Evolutionary conservation across 371 early-diverging fungal genomes (phyloP).

Genomic region (Saksenaea oblongispora): DNA sequence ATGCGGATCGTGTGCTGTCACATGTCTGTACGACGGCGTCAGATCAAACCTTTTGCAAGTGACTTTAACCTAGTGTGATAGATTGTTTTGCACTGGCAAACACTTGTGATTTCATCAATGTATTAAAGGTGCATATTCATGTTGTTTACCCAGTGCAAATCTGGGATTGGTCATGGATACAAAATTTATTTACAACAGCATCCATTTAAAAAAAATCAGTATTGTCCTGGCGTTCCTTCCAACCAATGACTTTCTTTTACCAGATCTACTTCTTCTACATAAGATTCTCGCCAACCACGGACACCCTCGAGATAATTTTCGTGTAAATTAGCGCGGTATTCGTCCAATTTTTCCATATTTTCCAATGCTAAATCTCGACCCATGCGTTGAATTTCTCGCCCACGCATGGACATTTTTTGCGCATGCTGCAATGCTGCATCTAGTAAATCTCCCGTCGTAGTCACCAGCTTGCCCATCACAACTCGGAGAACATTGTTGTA

Average conservation of each 20-base stretch:
- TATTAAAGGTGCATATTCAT: too few relatives aligned
- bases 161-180: too few relatives aligned
- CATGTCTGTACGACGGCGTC: too few relatives aligned
- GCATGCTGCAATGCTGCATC: slow-evolving; percentile 50
- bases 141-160: too few relatives aligned
- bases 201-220: too few relatives aligned
- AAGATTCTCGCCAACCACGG: slow-evolving; percentile 38
- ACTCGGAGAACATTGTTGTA: slow-evolving; percentile 61
- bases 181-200: too few relatives aligned
- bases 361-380: slow-evolving; percentile 45
- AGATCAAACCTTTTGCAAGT: too few relatives aligned
- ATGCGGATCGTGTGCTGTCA: too few relatives aligned
- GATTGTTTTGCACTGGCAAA: too few relatives aligned
- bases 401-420: slow-evolving; percentile 43
- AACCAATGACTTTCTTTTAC: slow-evolving; percentile 1
- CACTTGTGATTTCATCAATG: too few relatives aligned
- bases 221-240: not conserved
- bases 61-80: too few relatives aligned
- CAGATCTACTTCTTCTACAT: slow-evolving; percentile 8
- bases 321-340: slow-evolving; percentile 43
- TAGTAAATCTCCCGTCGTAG: slow-evolving; percentile 55
- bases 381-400: slow-evolving; percentile 45
- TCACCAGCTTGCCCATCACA: slow-evolving; percentile 48
- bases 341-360: slow-evolving; percentile 48
- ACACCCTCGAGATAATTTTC: slow-evolving; percentile 44